Evolutionary conservation across 306 rosid species (phyloP), one percentile per base, ranked within the genome.

Genomic region (Ochetophila trinervis): DNA sequence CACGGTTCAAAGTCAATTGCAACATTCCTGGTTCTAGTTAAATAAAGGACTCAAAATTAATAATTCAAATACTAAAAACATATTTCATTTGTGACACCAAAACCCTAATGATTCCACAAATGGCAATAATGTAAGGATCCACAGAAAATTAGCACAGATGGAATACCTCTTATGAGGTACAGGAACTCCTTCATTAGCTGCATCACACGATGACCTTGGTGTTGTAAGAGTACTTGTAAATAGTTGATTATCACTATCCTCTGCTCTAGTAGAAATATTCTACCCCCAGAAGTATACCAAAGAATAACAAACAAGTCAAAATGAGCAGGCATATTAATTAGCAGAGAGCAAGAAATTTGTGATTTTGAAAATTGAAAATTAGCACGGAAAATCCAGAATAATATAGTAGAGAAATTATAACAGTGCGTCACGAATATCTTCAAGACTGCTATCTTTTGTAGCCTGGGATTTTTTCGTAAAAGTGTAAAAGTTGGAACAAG

Each of bases 1-100:
- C 96, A 93, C 70, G 99, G 88, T 80, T 90, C 99, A 81, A 90
- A 89, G 76, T 88, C 95, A 78, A 78, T 80, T 27, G 89, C 76
- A 59, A 42, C 71, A 71, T 87, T 87, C 77, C 88, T 80, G 68
- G 76, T 67, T 78, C 75, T 84, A 81, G 68, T 58, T 60, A 71
- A 42, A 74, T 59, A 73, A 66, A 71, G 66, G 27, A 65, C 35
- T 63, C n/a, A 56, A 55, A 66, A 64, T 72, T 53, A 74, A 49
- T 53, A 65, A 64, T 69, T 56, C 58, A 66, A 47, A 24, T 52
- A 34, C 64, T 53, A 69, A 8, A 52, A 47, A 63, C n/a, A 15
- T n/a, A 15, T 47, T 47, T 63, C 1, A 14, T 7, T 1, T 27
- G 17, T 14, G 34, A 61, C 60, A 67, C 4, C 4, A 30, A 64